A percentile compares a stretch with the other conserved stretches of the same genome.
Conservation (phyloP, 179 eudicot species). For the Beta corolliflora region DNA sequence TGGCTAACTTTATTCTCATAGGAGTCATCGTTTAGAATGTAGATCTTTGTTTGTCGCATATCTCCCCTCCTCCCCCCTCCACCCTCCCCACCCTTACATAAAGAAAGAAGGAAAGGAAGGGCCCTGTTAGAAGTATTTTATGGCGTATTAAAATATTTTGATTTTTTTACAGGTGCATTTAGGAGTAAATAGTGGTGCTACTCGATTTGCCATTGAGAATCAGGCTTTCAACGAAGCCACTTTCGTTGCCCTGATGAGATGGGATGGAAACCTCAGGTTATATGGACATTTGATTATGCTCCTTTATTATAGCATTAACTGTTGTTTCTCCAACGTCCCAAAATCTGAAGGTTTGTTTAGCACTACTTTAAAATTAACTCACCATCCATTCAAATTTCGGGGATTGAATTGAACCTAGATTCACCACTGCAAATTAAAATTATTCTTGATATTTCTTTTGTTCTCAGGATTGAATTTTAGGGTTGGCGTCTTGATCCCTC, state of each 20-base stretch:
- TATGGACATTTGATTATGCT: conserved; percentile 15
- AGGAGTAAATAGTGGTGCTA: conserved; percentile 82
- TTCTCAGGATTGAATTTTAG: too few relatives aligned
- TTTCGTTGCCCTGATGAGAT: conserved; percentile 93
- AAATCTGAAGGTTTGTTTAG: too few relatives aligned
- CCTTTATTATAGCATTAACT: neutral
- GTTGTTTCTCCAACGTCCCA: neutral
- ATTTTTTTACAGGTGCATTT: conserved; percentile 50
- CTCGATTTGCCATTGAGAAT: conserved; percentile 77
- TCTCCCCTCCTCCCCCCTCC: neutral
- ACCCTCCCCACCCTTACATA: neutral
- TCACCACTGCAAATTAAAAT: too few relatives aligned
- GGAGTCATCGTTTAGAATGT: neutral
- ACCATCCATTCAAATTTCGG: too few relatives aligned
- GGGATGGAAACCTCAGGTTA: conserved; percentile 99
- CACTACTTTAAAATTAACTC: too few relatives aligned
- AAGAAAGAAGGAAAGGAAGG: neutral
- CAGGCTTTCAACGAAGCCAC: conserved; percentile 95
- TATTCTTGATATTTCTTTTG: too few relatives aligned
- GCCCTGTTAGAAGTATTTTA: neutral
- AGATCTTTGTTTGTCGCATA: too few relatives aligned
- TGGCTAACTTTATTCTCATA: neutral
- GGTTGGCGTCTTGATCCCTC: too few relatives aligned
- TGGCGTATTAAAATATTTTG: neutral
- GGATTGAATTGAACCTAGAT: too few relatives aligned